Percentiles rank a stretch among this genome's conserved stretches.
phyloP scores from a whole-genome alignment of 371 early-diverging fungal genomes.

The Mycotypha africana region DNA sequence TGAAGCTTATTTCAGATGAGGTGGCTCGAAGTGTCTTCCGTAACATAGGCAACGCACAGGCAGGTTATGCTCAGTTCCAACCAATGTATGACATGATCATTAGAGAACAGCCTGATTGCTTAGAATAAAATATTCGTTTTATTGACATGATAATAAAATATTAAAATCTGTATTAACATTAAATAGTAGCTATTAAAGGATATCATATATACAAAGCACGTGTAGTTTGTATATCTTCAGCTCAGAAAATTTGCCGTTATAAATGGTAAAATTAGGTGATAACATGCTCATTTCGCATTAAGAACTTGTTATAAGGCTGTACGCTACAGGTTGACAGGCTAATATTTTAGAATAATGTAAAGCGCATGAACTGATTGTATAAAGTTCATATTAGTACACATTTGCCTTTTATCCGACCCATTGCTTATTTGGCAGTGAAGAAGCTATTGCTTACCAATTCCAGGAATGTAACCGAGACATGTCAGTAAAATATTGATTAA shows the following conservation, averaged over 20 bases:
- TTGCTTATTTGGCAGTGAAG: too few relatives aligned
- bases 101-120: slow-evolving; percentile 52
- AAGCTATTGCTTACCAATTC: slow-evolving; percentile 41
- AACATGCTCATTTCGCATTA: too few relatives aligned
- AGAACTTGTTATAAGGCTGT: too few relatives aligned
- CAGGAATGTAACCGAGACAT: slow-evolving; percentile 76
- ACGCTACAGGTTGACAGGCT: too few relatives aligned
- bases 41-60: slow-evolving; percentile 31
- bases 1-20: slow-evolving; percentile 31
- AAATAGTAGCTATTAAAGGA: too few relatives aligned
- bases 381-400: not conserved
- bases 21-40: slow-evolving; percentile 32
- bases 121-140: slow-evolving; percentile 21
- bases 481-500: slow-evolving; percentile 77
- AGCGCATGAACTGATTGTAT: slow-evolving; percentile 20
- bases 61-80: slow-evolving; percentile 51
- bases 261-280: too few relatives aligned
- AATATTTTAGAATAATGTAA: slow-evolving; percentile 29
- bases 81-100: slow-evolving; percentile 53
- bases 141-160: too few relatives aligned
- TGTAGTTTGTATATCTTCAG: too few relatives aligned
- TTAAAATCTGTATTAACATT: too few relatives aligned
- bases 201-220: too few relatives aligned
- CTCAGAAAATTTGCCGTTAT: too few relatives aligned
- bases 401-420: not conserved